Percentiles rank a stretch among this genome's conserved stretches.
These are phyloP conservation scores for Rhizopogon salebrosus DNA, from an alignment of 768 basidiomycete genomes.

Conservation along the genomic window DNA sequence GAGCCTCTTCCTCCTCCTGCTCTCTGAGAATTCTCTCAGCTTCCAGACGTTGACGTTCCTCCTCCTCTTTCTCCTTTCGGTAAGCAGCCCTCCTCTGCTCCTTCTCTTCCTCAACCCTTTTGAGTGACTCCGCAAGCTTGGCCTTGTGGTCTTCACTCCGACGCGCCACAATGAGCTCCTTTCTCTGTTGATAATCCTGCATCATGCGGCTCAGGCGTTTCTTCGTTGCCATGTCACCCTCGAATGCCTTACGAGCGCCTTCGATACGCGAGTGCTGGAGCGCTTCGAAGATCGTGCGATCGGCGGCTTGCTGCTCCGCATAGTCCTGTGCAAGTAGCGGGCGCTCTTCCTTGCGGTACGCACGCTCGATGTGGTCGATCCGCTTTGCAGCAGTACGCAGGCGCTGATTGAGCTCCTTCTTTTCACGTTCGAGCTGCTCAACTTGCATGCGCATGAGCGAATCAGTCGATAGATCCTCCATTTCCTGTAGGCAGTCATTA, in stretches of 20 bases:
- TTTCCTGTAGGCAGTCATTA: constrained; percentile 42
- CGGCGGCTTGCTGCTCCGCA: constrained; percentile 73
- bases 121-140: constrained; percentile 49
- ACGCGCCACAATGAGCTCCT: constrained; percentile 48
- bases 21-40: constrained; percentile 12
- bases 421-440: constrained; percentile 95
- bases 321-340: constrained; percentile 86
- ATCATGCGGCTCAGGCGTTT: constrained; percentile 66
- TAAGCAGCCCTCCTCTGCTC: constrained; percentile 56
- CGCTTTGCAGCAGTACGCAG: constrained; percentile 83
- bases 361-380: constrained; percentile 92
- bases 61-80: constrained; percentile 53
- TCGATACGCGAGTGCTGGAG: constrained; percentile 56
- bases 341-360: constrained; percentile 88
- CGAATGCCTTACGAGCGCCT: constrained; percentile 49
- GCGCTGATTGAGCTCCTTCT: constrained; percentile 77
- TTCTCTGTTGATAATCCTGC: constrained; percentile 57
- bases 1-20: constrained; percentile 38
- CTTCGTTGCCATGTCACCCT: constrained; percentile 71
- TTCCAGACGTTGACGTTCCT: constrained; percentile 29
- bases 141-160: constrained; percentile 62
- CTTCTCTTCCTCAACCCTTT: constrained; percentile 84
- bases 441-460: constrained; percentile 87
- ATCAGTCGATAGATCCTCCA: constrained; percentile 82
- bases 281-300: constrained; percentile 63